Evolutionary conservation across 495 filamentous ascomycete species (phyloP).

Genomic region (Penicillium waksmanii): DNA sequence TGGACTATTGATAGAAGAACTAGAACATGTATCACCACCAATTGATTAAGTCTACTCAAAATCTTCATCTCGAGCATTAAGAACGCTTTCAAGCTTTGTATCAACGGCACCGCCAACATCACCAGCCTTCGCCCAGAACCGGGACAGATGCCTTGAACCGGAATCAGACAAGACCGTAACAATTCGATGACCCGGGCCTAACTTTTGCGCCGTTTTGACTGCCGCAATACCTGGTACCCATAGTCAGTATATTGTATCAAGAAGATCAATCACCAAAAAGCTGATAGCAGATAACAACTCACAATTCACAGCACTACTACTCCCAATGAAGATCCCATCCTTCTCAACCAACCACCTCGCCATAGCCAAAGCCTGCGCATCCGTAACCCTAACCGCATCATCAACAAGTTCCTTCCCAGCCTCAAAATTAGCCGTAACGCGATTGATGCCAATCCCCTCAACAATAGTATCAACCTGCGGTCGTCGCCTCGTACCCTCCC

Average conservation of each 20-base stretch:
- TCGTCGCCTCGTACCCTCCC: conserved; percentile 84
- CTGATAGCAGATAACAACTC: conserved; percentile 40
- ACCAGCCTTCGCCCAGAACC: conserved; percentile 87
- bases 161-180: conserved; percentile 94
- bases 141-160: conserved; percentile 86
- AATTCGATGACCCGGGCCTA: conserved; percentile 78
- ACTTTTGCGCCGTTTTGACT: conserved; percentile 71
- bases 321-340: conserved; percentile 93
- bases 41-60: conserved; percentile 25
- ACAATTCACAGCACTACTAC: conserved; percentile 95
- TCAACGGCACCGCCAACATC: conserved; percentile 63
- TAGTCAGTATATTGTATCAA: conserved; percentile 1
- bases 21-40: conserved; percentile 10
- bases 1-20: background rate
- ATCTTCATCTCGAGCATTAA: conserved; percentile 47
- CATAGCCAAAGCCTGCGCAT: conserved; percentile 90
- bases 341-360: conserved; percentile 93
- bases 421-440: conserved; percentile 89
- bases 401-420: conserved; percentile 81
- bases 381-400: conserved; percentile 88
- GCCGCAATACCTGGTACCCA: conserved; percentile 72
- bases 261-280: background rate
- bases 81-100: conserved; percentile 55
- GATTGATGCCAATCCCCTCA: conserved; percentile 93
- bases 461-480: conserved; percentile 95